These are phyloP conservation scores for Auricularia sp. DNA, from an alignment of 768 basidiomycete species.

Conservation along the genomic window DNA sequence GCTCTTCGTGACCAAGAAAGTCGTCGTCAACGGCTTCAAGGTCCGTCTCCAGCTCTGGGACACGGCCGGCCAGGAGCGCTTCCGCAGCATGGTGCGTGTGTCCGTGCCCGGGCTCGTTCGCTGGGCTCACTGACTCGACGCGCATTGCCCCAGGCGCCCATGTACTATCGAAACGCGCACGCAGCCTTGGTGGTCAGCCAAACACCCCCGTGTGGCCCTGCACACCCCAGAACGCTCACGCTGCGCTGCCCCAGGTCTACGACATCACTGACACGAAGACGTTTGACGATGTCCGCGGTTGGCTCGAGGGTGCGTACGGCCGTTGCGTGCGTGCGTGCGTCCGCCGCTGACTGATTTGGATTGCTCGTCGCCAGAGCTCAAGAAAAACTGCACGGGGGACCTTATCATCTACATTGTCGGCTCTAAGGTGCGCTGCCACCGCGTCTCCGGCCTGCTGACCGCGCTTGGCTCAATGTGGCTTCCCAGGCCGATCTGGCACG, in stretches of 20 bases:
- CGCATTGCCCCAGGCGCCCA: constrained; percentile 55
- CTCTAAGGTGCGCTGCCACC: constrained; percentile 39
- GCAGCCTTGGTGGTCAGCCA: constrained; percentile 61
- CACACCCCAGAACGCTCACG: neutral
- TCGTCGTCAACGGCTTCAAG: constrained; percentile 72
- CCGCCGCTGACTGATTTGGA: constrained; percentile 11
- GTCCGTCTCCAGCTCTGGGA: constrained; percentile 59
- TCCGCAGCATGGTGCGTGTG: constrained; percentile 70
- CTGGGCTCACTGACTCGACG: constrained; percentile 9
- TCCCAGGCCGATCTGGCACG: constrained; percentile 53
- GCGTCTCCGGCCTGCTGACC: constrained; percentile 16
- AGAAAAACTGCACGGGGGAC: constrained; percentile 81
- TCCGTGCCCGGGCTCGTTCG: constrained; percentile 1
- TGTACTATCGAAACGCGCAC: constrained; percentile 95
- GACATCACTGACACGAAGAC: constrained; percentile 86
- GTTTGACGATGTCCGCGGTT: constrained; percentile 85
- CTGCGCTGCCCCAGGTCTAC: constrained; percentile 38
- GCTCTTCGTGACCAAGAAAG: constrained; percentile 90
- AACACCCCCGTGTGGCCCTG: neutral
- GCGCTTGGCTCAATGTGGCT: neutral
- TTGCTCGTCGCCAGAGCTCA: constrained; percentile 47
- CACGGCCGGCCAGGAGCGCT: constrained; percentile 89
- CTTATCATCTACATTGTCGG: constrained; percentile 93
- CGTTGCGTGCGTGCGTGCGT: neutral
- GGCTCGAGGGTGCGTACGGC: constrained; percentile 61